These are phyloP conservation scores for Nannizzia gypsea DNA, from an alignment of 2,329 filamentous ascomycete species.

Conservation along the genomic window DNA sequence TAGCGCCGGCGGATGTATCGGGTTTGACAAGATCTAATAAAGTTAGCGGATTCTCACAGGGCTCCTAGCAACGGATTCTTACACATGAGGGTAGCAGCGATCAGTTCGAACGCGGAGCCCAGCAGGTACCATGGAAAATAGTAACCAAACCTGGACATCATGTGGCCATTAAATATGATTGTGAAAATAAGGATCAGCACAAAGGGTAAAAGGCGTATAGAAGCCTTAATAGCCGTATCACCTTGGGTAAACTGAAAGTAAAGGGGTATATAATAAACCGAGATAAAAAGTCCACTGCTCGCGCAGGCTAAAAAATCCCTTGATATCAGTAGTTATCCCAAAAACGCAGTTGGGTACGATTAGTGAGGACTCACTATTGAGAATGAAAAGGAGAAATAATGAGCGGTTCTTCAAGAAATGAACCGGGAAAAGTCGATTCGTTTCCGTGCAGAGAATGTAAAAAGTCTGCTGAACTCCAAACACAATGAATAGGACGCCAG, in stretches of 20 bases:
- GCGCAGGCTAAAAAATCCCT: background rate
- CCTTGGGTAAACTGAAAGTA: conserved; percentile 44
- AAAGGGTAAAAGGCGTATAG: conserved; percentile 25
- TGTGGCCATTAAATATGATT: conserved; percentile 15
- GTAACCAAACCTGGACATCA: conserved; percentile 18
- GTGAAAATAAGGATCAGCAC: conserved; percentile 18
- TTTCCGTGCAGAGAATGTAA: conserved; percentile 32
- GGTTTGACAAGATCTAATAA: background rate
- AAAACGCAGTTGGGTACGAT: background rate
- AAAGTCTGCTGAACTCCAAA: conserved; percentile 37
- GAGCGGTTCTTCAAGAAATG: conserved; percentile 30
- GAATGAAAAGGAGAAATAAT: background rate
- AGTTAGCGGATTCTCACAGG: conserved; percentile 14
- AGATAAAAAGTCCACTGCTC: background rate
- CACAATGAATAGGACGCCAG: conserved; percentile 32
- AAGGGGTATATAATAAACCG: conserved; percentile 44
- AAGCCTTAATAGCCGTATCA: conserved; percentile 24
- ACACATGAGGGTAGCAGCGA: conserved; percentile 17
- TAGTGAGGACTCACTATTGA: background rate
- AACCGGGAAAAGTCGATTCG: conserved; percentile 39
- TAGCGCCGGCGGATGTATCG: conserved; percentile 12
- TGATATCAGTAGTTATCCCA: background rate
- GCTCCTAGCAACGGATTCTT: conserved; percentile 18
- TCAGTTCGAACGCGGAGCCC: conserved; percentile 12
- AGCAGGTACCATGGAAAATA: conserved; percentile 20